These are phyloP conservation scores for Drosera capensis DNA, from an alignment of 148 eudicot genomes.

Conservation along the genomic window DNA sequence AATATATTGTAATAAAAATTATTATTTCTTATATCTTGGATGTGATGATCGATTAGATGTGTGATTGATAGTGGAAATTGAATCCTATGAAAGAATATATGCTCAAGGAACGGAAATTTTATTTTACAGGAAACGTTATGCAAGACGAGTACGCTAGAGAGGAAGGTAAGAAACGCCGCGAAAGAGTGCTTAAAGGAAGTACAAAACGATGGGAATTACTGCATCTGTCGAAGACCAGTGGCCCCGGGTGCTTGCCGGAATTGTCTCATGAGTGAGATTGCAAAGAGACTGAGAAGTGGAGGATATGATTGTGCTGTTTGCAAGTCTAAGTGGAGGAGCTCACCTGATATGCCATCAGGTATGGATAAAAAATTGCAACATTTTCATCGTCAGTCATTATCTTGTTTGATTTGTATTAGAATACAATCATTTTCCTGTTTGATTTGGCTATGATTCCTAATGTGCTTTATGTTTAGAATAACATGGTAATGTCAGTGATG, in stretches of 20 bases:
- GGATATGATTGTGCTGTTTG: constrained; percentile 2
- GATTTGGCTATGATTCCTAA: background rate
- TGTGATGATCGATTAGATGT: background rate
- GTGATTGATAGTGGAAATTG: background rate
- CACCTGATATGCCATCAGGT: constrained; percentile 3
- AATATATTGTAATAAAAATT: no score
- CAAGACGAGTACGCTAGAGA: background rate
- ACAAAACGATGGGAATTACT: constrained; percentile 1
- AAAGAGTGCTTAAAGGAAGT: background rate
- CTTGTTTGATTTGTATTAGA: no score
- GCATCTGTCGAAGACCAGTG: background rate
- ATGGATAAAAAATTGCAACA: no score
- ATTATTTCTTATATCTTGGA: no score
- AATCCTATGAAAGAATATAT: background rate
- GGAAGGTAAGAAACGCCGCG: background rate
- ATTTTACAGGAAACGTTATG: background rate
- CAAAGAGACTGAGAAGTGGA: background rate
- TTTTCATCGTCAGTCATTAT: no score
- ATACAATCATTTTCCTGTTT: background rate
- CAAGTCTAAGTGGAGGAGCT: background rate
- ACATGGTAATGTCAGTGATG: no score
- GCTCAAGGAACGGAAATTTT: no score
- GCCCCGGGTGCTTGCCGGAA: background rate
- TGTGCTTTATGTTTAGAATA: background rate
- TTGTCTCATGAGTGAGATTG: background rate